Percentiles rank a stretch among this genome's conserved stretches.
phyloP scores from a whole-genome alignment of 2,329 filamentous ascomycete genomes.

The Lachnellula hyalina region DNA sequence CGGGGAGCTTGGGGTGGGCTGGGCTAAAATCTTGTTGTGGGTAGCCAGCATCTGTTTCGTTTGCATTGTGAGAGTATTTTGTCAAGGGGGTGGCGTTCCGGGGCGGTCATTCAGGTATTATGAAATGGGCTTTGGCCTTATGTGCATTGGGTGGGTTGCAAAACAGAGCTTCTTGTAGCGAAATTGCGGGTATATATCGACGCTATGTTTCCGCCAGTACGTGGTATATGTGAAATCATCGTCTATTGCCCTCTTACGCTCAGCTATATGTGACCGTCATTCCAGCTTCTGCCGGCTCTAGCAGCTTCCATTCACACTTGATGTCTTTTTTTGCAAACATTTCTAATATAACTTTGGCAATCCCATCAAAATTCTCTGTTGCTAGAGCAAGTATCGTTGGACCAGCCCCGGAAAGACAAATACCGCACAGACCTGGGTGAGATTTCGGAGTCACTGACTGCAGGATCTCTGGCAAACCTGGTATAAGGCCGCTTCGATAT shows the following conservation, averaged over 20 bases:
- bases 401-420: conserved; percentile 90
- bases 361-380: conserved; percentile 81
- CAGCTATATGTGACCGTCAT: conserved; percentile 28
- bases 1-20: conserved; percentile 70
- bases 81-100: conserved; percentile 5
- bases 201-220: not conserved
- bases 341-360: conserved; percentile 72
- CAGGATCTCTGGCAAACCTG: conserved; percentile 84
- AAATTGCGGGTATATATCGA: not conserved
- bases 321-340: conserved; percentile 70
- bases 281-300: conserved; percentile 77
- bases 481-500: conserved; percentile 87
- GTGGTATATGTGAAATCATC: not conserved
- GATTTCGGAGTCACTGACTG: conserved; percentile 83
- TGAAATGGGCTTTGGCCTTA: not conserved
- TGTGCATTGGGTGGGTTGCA: not conserved
- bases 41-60: not conserved
- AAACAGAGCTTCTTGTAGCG: not conserved
- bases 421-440: conserved; percentile 83
- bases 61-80: conserved; percentile 2
- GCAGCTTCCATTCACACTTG: conserved; percentile 76
- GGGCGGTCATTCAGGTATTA: conserved; percentile 2
- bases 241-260: not conserved
- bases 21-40: conserved; percentile 35
- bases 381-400: conserved; percentile 92